Conservation (phyloP, 75 land plant genomes). For the Cunninghamia lanceolata region DNA sequence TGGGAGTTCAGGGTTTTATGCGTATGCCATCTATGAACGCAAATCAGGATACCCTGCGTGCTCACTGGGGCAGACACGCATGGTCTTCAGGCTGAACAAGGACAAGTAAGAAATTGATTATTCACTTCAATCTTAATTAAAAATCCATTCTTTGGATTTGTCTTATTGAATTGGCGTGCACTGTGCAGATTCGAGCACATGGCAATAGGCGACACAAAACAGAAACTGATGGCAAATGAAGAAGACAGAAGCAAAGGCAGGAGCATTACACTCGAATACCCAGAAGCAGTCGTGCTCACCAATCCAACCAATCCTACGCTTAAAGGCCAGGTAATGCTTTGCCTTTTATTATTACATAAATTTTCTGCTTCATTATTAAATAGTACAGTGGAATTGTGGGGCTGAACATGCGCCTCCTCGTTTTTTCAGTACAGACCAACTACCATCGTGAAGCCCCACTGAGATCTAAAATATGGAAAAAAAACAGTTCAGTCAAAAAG, state of each 20-base stretch:
- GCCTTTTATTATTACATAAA: too few species aligned
- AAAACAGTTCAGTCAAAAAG: too few species aligned
- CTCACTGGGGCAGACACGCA: conserved; percentile 46
- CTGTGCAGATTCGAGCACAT: conserved; percentile 68
- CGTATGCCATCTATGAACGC: conserved; percentile 67
- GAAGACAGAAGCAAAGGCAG: conserved; percentile 52
- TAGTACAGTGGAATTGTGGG: too few species aligned
- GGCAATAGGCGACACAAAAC: conserved; percentile 58
- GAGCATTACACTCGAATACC: conserved; percentile 56
- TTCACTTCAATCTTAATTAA: neutral
- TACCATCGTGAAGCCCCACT: too few species aligned
- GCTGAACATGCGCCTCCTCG: too few species aligned
- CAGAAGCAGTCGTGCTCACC: conserved; percentile 69
- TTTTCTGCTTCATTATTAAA: too few species aligned
- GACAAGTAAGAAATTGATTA: conserved; percentile 44
- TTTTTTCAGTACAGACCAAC: too few species aligned
- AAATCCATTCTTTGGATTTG: neutral
- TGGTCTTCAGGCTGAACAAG: conserved; percentile 65
- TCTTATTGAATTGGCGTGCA: too few species aligned
- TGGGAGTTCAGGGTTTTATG: conserved; percentile 66
- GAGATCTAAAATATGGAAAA: too few species aligned
- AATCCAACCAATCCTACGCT: conserved; percentile 57
- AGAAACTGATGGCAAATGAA: conserved; percentile 62
- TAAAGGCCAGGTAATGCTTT: conserved; percentile 59
- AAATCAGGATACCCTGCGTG: conserved; percentile 56